These are phyloP conservation scores for Ophiostoma pallidulum DNA, from an alignment of 2,329 filamentous ascomycete genomes.

Conservation along the genomic window DNA sequence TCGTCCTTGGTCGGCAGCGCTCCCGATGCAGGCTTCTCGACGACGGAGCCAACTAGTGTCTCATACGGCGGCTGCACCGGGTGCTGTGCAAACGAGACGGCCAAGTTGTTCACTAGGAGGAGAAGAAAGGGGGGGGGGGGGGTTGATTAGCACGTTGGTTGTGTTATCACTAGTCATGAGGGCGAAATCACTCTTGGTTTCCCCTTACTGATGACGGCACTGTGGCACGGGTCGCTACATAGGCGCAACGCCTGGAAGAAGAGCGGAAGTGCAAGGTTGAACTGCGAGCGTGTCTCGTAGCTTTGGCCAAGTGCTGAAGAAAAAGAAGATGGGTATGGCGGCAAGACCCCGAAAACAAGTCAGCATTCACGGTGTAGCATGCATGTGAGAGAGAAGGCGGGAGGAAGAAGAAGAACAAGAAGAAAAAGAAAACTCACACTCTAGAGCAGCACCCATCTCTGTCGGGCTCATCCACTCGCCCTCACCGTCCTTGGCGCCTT, in stretches of 20 bases:
- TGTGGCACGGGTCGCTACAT: slow-evolving; percentile 60
- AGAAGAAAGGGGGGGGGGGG: background rate
- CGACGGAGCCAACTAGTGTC: slow-evolving; percentile 21
- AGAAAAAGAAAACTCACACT: slow-evolving; percentile 47
- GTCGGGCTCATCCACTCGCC: slow-evolving; percentile 61
- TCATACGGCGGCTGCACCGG: slow-evolving; percentile 30
- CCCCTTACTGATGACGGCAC: slow-evolving; percentile 66
- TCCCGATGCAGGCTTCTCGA: slow-evolving; percentile 3
- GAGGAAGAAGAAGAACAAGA: no score
- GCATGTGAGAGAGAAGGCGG: no score
- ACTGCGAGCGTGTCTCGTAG: slow-evolving; percentile 64
- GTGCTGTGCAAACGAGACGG: slow-evolving; percentile 63
- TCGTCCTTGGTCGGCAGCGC: slow-evolving; percentile 17
- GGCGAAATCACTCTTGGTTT: no score
- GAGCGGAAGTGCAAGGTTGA: slow-evolving; percentile 74
- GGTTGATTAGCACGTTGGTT: no score
- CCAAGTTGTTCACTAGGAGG: slow-evolving; percentile 64
- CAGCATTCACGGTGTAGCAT: no score
- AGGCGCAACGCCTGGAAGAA: slow-evolving; percentile 76
- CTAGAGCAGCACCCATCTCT: slow-evolving; percentile 64
- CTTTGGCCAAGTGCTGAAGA: slow-evolving; percentile 58
- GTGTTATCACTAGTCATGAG: no score
- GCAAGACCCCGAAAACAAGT: no score
- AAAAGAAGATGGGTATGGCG: background rate
- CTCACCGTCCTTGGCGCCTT: slow-evolving; percentile 62